Base-by-base conservation (phyloP, 768 basidiomycete species). In the Candolleomyces eurysporus region DNA sequence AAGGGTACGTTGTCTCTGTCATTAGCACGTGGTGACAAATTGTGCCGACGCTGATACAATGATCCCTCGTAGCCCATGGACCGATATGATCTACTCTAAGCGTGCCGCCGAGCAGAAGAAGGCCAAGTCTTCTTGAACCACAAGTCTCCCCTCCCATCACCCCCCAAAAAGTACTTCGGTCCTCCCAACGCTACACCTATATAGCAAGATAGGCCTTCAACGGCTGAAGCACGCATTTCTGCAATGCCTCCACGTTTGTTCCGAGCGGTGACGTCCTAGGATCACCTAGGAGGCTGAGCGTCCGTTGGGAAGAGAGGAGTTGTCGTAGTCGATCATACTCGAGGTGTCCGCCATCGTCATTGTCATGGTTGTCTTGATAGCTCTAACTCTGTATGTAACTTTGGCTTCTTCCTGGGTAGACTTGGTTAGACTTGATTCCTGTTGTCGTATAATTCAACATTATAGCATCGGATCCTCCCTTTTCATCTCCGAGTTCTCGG, bases 1-100 rank as follows among this genome's bases (percentile, higher is more conserved):
- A 99, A 78, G 94, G 94, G 93, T 96, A 69, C 49, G 91, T 79
- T 6, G 21, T 49, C 43, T 42, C 5, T 49, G 3, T 5, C 5
- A 48, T 53, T 10, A n/a, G 32, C 49, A 22, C 63, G 6, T 21
- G 54, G 26, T 4, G 11, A 22, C 30, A 31, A 2, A 8, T 31
- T 66, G 59, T 0, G 50, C 58, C 40, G 13, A 22, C 36, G 6
- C 36, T 36, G 36, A 11, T 36, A 36, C 11, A 2, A 3, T 5
- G 26, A 26, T 26, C 26, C 26, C 26, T 26, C 26, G 26, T 46
- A 89, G 87, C 14, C 90, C 90, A 0, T 92, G 92, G 77, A 92
- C 90, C 36, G 84, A 88, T 73, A 90, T 86, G 88, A 92, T 92
- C 61, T 92, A 92, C 70, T 77, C 85, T 39, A 84, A 80, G 55